Evolutionary conservation across 768 basidiomycete species (phyloP), one percentile per base, ranked within the genome.

Genomic region (Naganishia antarctica): DNA sequence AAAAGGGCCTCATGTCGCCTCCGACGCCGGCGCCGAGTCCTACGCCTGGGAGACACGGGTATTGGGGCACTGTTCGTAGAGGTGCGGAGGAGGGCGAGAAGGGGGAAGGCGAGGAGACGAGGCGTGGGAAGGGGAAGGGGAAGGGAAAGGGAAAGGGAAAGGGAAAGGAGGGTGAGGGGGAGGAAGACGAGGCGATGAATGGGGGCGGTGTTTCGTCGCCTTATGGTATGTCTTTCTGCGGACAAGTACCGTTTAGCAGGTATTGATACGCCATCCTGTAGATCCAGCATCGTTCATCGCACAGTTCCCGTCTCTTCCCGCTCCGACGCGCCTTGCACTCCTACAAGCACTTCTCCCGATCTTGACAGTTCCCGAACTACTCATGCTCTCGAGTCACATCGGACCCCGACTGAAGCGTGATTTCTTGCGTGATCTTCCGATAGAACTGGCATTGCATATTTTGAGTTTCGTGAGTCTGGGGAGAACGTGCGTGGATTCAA

Each of bases 361-460:
- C 29, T 61, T 77, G 13, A 44, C 63, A n/a, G 61, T 69, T 31
- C 68, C 70, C 47, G 76, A 77, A 58, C 73, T 74, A 8, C 46
- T 77, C 25, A 71, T 74, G 26, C 66, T 76, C 15, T 69, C 68
- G 16, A 46, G 72, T 21, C 74, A 69, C 46, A 76, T 77, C 60
- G 74, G 73, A 23, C 76, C 76, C 8, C 65, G 70, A 26, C 45
- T 77, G 37, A 69, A 68, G 40, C 46, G 74, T 29, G 76, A 77
- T 68, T 81, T 81, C 69, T 76, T 80, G 46, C 72, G 78, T 11
- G 83, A 85, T 41, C 77, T 87, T 18, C 86, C 86, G 4, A 76
- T 82, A 16, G 91, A 96, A 77, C 80, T 96, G 15, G 83, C 85
- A 0, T 75, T 91, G 23, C 83, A 90, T 70, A 83, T 92, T 60